phyloP scores from a whole-genome alignment of 108 stramenopile species.

The Conticribra weissflogii region DNA sequence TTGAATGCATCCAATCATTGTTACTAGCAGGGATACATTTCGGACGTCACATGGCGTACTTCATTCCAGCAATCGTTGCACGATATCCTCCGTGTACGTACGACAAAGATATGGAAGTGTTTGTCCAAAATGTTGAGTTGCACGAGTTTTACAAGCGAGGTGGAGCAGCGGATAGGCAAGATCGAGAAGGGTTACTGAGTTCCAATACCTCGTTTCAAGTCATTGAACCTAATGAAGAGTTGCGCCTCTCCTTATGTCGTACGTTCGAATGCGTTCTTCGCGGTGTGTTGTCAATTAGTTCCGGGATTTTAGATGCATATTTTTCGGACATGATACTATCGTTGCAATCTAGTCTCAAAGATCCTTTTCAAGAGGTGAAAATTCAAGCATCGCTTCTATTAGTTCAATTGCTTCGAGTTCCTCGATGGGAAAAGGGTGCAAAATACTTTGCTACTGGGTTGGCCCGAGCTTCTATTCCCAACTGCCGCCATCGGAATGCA shows the following conservation, averaged over 20 bases:
- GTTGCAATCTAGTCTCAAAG: constrained; percentile 47
- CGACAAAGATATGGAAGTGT: constrained; percentile 64
- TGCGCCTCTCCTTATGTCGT: constrained; percentile 48
- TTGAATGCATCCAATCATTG: constrained; percentile 41
- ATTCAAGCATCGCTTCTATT: constrained; percentile 31
- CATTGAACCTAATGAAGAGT: constrained; percentile 62
- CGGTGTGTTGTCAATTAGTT: constrained; percentile 10
- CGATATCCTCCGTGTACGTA: constrained; percentile 48
- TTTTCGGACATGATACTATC: constrained; percentile 58
- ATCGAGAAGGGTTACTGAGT: constrained; percentile 36
- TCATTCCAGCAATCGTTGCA: constrained; percentile 54
- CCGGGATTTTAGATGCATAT: constrained; percentile 51
- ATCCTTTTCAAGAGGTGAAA: constrained; percentile 61
- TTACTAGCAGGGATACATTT: constrained; percentile 41
- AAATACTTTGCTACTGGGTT: constrained; percentile 58
- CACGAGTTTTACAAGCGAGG: constrained; percentile 68
- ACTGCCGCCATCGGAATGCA: constrained; percentile 54
- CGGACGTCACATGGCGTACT: constrained; percentile 49
- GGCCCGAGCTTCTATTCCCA: constrained; percentile 47
- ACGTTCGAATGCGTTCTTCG: constrained; percentile 44
- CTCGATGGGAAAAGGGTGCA: constrained; percentile 50
- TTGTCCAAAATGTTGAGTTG: constrained; percentile 51
- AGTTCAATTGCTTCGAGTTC: constrained; percentile 38
- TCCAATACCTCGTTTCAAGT: constrained; percentile 16
- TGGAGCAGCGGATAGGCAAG: constrained; percentile 56